These are phyloP conservation scores for Kwoniella pini DNA, from an alignment of 768 basidiomycete species.

Conservation along the genomic window DNA sequence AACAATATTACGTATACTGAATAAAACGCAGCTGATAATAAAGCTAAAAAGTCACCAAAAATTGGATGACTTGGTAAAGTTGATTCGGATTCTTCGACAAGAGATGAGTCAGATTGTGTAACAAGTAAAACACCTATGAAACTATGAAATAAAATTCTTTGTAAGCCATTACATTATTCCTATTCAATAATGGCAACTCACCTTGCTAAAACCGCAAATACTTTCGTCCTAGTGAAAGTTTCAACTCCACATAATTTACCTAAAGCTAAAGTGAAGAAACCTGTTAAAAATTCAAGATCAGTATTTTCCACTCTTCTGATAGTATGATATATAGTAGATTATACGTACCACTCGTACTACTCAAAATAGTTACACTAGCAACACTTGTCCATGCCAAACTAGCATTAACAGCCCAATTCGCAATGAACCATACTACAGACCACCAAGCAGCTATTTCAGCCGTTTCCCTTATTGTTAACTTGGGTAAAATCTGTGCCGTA, in stretches of 20 bases:
- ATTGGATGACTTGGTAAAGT: slow-evolving; percentile 56
- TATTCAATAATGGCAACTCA: slow-evolving; percentile 51
- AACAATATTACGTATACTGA: slow-evolving; percentile 84
- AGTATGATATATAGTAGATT: slow-evolving; percentile 64
- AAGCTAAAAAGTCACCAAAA: slow-evolving; percentile 78
- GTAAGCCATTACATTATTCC: background rate
- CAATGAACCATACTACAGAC: slow-evolving; percentile 84
- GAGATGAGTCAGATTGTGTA: slow-evolving; percentile 75
- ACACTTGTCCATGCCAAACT: slow-evolving; percentile 85
- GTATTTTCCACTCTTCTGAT: too few species aligned
- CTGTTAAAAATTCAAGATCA: slow-evolving; percentile 56
- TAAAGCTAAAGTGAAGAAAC: slow-evolving; percentile 87
- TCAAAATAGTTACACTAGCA: slow-evolving; percentile 87
- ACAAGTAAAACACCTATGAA: slow-evolving; percentile 83
- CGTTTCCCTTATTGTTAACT: slow-evolving; percentile 70
- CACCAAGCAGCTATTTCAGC: slow-evolving; percentile 74
- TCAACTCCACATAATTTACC: slow-evolving; percentile 84
- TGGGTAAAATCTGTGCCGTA: slow-evolving; percentile 42
- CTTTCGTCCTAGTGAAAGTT: slow-evolving; percentile 68
- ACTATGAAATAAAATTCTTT: slow-evolving; percentile 55
- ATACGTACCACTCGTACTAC: slow-evolving; percentile 78
- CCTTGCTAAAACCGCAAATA: slow-evolving; percentile 77
- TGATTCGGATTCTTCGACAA: slow-evolving; percentile 39
- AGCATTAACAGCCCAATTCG: slow-evolving; percentile 88
- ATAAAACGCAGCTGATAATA: slow-evolving; percentile 85